phyloP scores from a whole-genome alignment of 2,329 filamentous ascomycete species.

The Juglanconis juglandina region DNA sequence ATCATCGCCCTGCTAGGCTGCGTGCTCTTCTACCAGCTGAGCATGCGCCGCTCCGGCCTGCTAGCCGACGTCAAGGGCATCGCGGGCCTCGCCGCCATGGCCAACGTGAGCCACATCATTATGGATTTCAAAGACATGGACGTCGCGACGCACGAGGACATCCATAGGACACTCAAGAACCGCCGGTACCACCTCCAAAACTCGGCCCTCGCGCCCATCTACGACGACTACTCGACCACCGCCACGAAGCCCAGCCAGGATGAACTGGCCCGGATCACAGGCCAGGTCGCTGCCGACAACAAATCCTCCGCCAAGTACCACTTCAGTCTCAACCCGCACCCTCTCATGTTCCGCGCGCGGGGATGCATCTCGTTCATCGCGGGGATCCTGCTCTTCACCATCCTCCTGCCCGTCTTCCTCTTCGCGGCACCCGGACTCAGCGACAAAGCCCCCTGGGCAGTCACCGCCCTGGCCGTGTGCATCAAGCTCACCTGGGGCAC shows the following conservation, averaged over 20 bases:
- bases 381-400: conserved; percentile 53
- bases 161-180: conserved; percentile 64
- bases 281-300: background rate
- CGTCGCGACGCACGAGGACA: conserved; percentile 61
- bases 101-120: conserved; percentile 54
- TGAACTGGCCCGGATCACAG: background rate
- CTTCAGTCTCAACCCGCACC: conserved; percentile 61
- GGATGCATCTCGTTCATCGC: conserved; percentile 60
- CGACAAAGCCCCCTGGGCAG: conserved; percentile 60
- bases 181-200: conserved; percentile 68
- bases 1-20: conserved; percentile 57
- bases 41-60: conserved; percentile 61
- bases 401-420: conserved; percentile 58
- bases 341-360: conserved; percentile 61
- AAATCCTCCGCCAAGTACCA: conserved; percentile 37
- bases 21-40: conserved; percentile 58
- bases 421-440: conserved; percentile 55
- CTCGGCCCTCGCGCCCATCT: conserved; percentile 65
- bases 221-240: conserved; percentile 28
- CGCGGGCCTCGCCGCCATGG: conserved; percentile 72
- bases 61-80: conserved; percentile 68
- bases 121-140: conserved; percentile 69
- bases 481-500: conserved; percentile 68
- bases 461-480: conserved; percentile 62
- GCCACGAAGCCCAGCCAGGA: conserved; percentile 20